Conservation (phyloP, 192 early-diverging fungal genomes). For the Entomortierella chlamydospora region DNA sequence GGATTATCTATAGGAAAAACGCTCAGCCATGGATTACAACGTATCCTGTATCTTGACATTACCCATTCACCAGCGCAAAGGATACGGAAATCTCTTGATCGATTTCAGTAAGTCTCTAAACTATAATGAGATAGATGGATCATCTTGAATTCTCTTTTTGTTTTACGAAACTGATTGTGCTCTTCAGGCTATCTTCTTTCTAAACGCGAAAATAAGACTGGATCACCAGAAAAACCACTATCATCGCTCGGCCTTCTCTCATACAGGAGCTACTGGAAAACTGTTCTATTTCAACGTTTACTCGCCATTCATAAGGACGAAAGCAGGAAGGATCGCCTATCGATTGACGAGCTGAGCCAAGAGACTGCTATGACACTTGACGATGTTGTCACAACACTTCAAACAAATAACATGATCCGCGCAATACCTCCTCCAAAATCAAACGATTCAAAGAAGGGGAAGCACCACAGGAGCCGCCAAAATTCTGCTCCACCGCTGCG, state of each 20-base stretch:
- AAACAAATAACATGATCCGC: conserved; percentile 63
- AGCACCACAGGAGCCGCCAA: conserved; percentile 20
- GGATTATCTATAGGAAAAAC: conserved; percentile 74
- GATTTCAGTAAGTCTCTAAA: conserved; percentile 77
- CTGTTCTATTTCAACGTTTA: conserved; percentile 77
- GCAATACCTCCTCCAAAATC: conserved; percentile 42
- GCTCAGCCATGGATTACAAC: conserved; percentile 85
- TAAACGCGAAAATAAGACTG: conserved; percentile 78
- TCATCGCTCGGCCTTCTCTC: conserved; percentile 90
- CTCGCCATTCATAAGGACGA: conserved; percentile 51
- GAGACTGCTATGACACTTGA: conserved; percentile 82
- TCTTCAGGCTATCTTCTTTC: conserved; percentile 79
- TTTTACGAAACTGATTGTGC: too few species aligned
- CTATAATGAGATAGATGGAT: not conserved
- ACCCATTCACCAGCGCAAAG: conserved; percentile 87
- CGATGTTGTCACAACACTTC: conserved; percentile 85
- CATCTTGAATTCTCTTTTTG: too few species aligned
- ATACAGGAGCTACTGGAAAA: conserved; percentile 91
- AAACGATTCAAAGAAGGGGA: conserved; percentile 32
- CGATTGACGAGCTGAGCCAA: conserved; percentile 67
- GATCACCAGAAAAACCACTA: conserved; percentile 91
- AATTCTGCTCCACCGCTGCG: conserved; percentile 31
- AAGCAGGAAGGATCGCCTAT: conserved; percentile 35
- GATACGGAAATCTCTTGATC: conserved; percentile 93
- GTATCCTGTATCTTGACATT: conserved; percentile 95